Base-by-base conservation (phyloP, 1,284 basidiomycete species). In the Takashimella koratensis region DNA sequence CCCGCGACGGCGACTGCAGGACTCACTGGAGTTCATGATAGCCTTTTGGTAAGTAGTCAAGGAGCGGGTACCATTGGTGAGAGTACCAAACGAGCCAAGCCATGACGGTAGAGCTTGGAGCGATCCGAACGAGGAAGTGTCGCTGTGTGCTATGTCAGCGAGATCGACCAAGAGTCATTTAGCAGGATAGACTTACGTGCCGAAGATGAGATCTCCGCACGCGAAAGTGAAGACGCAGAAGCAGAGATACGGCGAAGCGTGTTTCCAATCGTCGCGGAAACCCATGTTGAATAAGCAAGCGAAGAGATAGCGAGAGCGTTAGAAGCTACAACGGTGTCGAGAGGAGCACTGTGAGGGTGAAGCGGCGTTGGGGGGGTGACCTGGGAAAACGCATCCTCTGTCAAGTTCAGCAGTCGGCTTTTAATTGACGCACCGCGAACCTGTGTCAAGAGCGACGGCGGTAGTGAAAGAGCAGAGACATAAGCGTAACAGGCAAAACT, bases 51-150 rank as follows among this genome's bases (percentile, higher is more conserved):
- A 41, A 4, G 58, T 57, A 10, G 54, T 27, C 25, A 62, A 51
- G 16, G 26, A 47, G 3, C 26, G 26, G 8, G 36, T 45, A 2
- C 59, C 59, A 40, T 58, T 43, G 2, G 46, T 40, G 16, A 30
- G 36, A 1, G 44, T 44, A 4, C 59, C 62, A 41, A 62, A 64
- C 3, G 30, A 16, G 24, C 26, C 42, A 11, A 64, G 52, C 49
- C 51, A 64, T 3, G 60, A 57, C 16, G 62, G 62, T 16, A 64
- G 49, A n/a, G 62, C 56, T 25, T 64, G 59, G 1, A 63, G 49
- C 5, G 62, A 60, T 11, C 59, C 59, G 51, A 63, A 63, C 13
- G 57, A 54, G 3, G 41, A 47, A 12, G 56, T 47, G 47, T 63
- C 62, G 45, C 62, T 63, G 20, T 4, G 23, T 3, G 21, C 19